Evolutionary conservation across 2,329 filamentous ascomycete species (phyloP).

Genomic region (Botrytis galanthina): DNA sequence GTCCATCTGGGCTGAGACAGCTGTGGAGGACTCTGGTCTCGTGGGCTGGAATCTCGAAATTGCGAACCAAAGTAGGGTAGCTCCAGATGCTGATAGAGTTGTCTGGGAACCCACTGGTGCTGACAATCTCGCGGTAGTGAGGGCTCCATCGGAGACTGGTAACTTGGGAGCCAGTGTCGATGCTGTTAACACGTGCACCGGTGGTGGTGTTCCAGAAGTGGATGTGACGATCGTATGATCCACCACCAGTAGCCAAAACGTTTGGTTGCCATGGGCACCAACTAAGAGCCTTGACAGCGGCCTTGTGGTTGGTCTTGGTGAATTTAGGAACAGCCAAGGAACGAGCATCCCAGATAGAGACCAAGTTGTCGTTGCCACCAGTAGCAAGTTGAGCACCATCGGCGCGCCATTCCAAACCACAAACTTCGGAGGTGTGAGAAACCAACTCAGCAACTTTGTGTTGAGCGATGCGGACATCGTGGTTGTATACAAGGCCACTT

Average conservation of each 20-base stretch:
- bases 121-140: constrained; percentile 96
- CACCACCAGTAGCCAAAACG: constrained; percentile 91
- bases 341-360: constrained; percentile 98
- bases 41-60: constrained; percentile 95
- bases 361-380: constrained; percentile 97
- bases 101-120: constrained; percentile 96
- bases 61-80: constrained; percentile 95
- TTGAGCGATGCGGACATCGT: constrained; percentile 94
- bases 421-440: constrained; percentile 96
- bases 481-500: constrained; percentile 94
- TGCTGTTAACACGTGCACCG: constrained; percentile 96
- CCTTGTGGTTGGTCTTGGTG: constrained; percentile 99
- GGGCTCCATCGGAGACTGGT: constrained; percentile 96
- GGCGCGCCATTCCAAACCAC: constrained; percentile 94
- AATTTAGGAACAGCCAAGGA: constrained; percentile 94
- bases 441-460: constrained; percentile 98
- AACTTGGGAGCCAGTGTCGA: constrained; percentile 96
- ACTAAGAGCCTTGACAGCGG: constrained; percentile 93
- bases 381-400: constrained; percentile 96
- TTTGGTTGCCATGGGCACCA: constrained; percentile 99
- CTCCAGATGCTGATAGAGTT: constrained; percentile 99
- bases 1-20: constrained; percentile 93
- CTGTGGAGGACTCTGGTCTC: constrained; percentile 96
- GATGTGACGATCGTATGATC: constrained; percentile 95
- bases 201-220: constrained; percentile 99